Base-by-base conservation (phyloP, 495 filamentous ascomycete genomes). In the Aspergillus incahuasiensis region DNA sequence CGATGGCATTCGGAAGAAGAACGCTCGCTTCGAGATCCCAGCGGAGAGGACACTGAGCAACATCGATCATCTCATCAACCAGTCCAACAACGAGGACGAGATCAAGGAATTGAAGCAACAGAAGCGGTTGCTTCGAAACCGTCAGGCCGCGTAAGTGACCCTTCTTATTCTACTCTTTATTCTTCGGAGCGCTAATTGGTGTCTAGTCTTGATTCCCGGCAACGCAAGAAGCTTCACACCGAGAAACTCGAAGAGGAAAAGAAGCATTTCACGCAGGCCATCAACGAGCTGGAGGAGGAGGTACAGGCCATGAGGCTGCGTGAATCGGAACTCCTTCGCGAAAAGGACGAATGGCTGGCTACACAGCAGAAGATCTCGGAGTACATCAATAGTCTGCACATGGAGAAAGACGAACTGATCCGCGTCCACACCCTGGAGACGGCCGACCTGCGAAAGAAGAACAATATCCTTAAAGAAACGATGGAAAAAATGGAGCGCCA, bases 21-120 rank as follows among this genome's bases (percentile, higher is more conserved):
- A 99, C 64, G 92, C 92, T 61, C 87, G 95, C 44, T 96, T 99
- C 72, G 94, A 97, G 67, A 97, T 99, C 57, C 94, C 94, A 5
- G 85, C 89, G 11, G 95, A 96, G 74, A 83, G 92, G 41, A 97
- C 89, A 60, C 81, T 97, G 57, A 85, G 81, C 76, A 97, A 96
- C 71, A 97, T 99, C 75, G 94, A 99, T 70, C 82, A 88, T 50
- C 75, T 97, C 63, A 97, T 99, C 74, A 81, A 85, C 30, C 83
- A 89, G 70, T 92, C 91, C 18, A 87, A 76, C 46, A 90, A 97
- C 62, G 94, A 97, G 61, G 88, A 95, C 56, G 88, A 94, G 76
- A 88, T 96, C 74, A 97, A 96, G 79, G 92, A 97, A 72, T 79
- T 97, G 63, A 97, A 97, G 82, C 91, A 96, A 64, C 95, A 97